Conservation (phyloP, 2,329 filamentous ascomycete species). For the Stromatinia cepivora region DNA sequence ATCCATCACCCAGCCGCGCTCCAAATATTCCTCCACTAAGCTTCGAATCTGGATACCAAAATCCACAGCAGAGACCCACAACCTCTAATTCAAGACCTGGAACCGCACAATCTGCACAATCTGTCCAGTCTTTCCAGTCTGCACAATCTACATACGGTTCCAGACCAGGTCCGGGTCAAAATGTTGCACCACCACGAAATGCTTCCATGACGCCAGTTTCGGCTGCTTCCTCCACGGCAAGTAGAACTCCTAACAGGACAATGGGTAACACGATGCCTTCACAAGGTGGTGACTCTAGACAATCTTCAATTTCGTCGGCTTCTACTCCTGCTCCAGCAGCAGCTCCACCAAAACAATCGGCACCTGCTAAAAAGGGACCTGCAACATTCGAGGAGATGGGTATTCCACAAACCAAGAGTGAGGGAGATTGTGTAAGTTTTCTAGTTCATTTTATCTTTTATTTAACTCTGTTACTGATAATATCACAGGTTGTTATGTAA, state of each 20-base stretch:
- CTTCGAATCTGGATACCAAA: constrained; percentile 23
- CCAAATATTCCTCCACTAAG: constrained; percentile 21
- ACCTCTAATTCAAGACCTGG: constrained; percentile 16
- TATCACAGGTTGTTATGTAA: constrained; percentile 39
- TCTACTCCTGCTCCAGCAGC: constrained; percentile 39
- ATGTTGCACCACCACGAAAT: constrained; percentile 30
- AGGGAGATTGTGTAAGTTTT: constrained; percentile 77
- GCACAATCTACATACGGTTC: constrained; percentile 15
- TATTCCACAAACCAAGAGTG: constrained; percentile 77
- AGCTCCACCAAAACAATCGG: constrained; percentile 56
- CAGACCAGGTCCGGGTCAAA: constrained; percentile 24
- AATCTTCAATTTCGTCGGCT: constrained; percentile 24
- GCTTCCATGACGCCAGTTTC: constrained; percentile 30
- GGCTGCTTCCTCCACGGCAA: background rate
- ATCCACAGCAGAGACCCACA: constrained; percentile 23
- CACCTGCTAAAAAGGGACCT: constrained; percentile 60
- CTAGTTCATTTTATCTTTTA: no score
- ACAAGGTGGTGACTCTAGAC: constrained; percentile 18
- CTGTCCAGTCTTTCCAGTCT: constrained; percentile 8
- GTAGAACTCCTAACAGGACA: background rate
- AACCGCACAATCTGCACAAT: constrained; percentile 18
- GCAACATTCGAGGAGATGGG: constrained; percentile 99
- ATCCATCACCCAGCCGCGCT: constrained; percentile 10
- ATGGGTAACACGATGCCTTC: constrained; percentile 6
- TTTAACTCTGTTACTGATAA: constrained; percentile 9